Percentiles rank a stretch among this genome's conserved stretches.
phyloP scores from a whole-genome alignment of 805 yeast genomes.

The Jamesozyma piceae region DNA sequence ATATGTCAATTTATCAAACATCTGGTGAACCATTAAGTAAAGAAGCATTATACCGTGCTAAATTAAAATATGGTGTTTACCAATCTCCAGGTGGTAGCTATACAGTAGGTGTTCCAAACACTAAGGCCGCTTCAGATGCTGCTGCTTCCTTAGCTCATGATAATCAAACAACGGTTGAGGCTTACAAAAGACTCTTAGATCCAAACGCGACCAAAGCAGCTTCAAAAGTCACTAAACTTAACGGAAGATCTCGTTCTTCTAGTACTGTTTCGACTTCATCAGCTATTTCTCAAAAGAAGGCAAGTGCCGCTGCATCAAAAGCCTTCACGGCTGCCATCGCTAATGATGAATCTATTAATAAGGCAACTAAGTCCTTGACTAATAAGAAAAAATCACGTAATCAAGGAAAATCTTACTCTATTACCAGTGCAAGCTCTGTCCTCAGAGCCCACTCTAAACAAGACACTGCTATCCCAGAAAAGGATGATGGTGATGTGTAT shows the following conservation, averaged over 20 bases:
- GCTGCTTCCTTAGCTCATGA: constrained; percentile 67
- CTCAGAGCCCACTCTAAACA: neutral
- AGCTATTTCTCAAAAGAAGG: constrained; percentile 1
- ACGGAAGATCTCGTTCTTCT: neutral
- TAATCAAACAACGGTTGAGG: constrained; percentile 48
- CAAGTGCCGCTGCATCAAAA: constrained; percentile 24
- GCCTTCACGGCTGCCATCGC: constrained; percentile 17
- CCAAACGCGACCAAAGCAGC: constrained; percentile 30
- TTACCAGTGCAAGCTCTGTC: constrained; percentile 13
- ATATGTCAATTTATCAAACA: constrained; percentile 47
- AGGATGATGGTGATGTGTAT: neutral
- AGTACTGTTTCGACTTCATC: constrained; percentile 6
- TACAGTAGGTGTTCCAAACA: constrained; percentile 54
- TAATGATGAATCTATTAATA: neutral
- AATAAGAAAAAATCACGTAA: too few species aligned
- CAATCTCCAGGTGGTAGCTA: constrained; percentile 40
- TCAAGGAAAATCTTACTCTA: constrained; percentile 10
- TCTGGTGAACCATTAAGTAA: constrained; percentile 63
- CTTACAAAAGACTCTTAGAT: constrained; percentile 46
- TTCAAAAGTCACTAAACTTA: constrained; percentile 9
- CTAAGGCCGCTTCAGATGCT: constrained; percentile 52
- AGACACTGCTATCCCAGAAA: neutral
- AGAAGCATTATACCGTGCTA: constrained; percentile 69
- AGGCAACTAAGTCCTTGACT: neutral
- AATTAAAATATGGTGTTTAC: constrained; percentile 52